phyloP scores from a whole-genome alignment of 192 early-diverging fungal genomes.

The Geranomyces variabilis region DNA sequence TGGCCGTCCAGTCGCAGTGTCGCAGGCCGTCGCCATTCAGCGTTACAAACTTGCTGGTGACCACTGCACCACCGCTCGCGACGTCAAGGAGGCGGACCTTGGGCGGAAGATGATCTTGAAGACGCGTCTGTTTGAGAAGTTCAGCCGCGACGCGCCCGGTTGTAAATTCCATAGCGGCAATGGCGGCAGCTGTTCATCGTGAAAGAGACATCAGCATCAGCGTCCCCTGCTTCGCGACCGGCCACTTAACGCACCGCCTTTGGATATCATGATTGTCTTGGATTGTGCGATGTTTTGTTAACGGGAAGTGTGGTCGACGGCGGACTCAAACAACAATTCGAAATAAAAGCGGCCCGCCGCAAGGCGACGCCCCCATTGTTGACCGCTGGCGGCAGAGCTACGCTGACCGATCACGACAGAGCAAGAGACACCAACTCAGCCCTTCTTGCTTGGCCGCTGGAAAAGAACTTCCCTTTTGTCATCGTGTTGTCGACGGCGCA shows the following conservation, averaged over 20 bases:
- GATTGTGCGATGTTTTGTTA: background rate
- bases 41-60: conserved; percentile 16
- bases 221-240: background rate
- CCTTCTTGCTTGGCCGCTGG: too few relatives aligned
- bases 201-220: background rate
- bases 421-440: too few relatives aligned
- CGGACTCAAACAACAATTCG: too few relatives aligned
- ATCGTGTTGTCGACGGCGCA: too few relatives aligned
- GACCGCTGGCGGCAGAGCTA: too few relatives aligned
- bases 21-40: conserved; percentile 6
- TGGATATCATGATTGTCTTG: background rate
- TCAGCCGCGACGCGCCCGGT: conserved; percentile 2
- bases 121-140: conserved; percentile 9
- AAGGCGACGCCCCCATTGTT: too few relatives aligned
- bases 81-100: conserved; percentile 14
- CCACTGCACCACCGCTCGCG: conserved; percentile 10
- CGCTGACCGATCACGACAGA: too few relatives aligned
- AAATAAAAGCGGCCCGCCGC: too few relatives aligned
- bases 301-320: too few relatives aligned
- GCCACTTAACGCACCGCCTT: background rate
- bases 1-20: conserved; percentile 9
- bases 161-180: conserved; percentile 9
- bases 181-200: conserved; percentile 2
- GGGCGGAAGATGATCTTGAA: background rate
- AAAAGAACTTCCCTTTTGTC: too few relatives aligned